phyloP scores from a whole-genome alignment of 768 basidiomycete genomes.

The Lactarius sanguifluus region DNA sequence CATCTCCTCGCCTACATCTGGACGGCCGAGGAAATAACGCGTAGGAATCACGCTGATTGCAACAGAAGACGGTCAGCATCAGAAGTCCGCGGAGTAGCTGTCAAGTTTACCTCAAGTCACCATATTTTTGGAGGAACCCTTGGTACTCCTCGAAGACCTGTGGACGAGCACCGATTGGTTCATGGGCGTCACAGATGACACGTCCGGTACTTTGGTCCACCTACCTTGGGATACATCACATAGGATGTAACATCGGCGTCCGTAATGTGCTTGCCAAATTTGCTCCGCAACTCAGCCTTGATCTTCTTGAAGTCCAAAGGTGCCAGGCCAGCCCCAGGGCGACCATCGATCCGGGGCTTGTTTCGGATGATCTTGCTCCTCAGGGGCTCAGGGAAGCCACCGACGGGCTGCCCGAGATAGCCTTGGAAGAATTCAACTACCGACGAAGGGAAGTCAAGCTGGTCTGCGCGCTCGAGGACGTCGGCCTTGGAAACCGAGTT shows the following conservation, averaged over 20 bases:
- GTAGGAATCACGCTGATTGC: conserved; percentile 84
- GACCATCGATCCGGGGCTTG: conserved; percentile 89
- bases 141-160: conserved; percentile 98
- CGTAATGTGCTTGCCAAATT: conserved; percentile 93
- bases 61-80: conserved; percentile 15
- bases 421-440: conserved; percentile 99
- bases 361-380: conserved; percentile 89
- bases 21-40: conserved; percentile 94
- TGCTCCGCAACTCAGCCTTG: conserved; percentile 88
- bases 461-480: conserved; percentile 81
- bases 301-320: conserved; percentile 96
- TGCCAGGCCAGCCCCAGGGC: conserved; percentile 85
- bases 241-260: conserved; percentile 92
- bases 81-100: conserved; percentile 23
- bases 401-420: conserved; percentile 95
- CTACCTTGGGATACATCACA: conserved; percentile 97
- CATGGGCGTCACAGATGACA: neutral
- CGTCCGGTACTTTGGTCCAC: conserved; percentile 12
- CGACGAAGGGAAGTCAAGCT: conserved; percentile 95
- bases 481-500: conserved; percentile 87
- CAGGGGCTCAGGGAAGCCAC: conserved; percentile 97
- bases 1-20: conserved; percentile 93
- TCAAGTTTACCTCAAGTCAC: conserved; percentile 73
- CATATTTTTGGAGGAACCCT: conserved; percentile 92
- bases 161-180: conserved; percentile 13